A percentile compares a stretch with the other conserved stretches of the same genome.
Conservation (phyloP, 176 grass and related monocot genomes). For the Rhynchospora tenuis region DNA sequence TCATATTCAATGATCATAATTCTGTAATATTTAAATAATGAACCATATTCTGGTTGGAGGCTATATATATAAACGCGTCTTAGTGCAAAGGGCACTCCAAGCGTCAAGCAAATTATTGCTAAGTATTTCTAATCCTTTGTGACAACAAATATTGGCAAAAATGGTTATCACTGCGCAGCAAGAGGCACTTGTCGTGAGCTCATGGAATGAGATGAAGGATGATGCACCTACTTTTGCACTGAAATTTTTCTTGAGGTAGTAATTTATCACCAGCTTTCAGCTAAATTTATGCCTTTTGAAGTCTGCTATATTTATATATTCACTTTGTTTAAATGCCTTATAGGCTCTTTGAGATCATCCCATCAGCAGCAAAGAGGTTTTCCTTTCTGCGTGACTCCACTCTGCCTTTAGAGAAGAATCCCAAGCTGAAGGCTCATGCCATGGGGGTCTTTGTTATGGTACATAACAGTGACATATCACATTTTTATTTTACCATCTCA, state of each 20-base stretch:
- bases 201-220: slow-evolving; percentile 10
- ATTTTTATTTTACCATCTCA: not conserved
- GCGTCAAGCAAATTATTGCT: not conserved
- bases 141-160: not conserved
- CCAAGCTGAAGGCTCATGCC: slow-evolving; percentile 50
- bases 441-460: slow-evolving; percentile 25
- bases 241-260: slow-evolving; percentile 11
- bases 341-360: slow-evolving; percentile 18
- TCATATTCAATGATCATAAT: not conserved
- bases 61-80: not conserved
- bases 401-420: slow-evolving; percentile 56
- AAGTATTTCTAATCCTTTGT: not conserved
- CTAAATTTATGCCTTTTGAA: not conserved
- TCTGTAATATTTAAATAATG: not conserved
- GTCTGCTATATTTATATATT: not conserved
- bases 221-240: not conserved
- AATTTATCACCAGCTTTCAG: no score
- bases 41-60: no score
- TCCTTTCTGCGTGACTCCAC: slow-evolving; percentile 22
- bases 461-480: not conserved
- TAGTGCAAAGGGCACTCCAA: not conserved
- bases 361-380: slow-evolving; percentile 16
- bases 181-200: not conserved
- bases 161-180: not conserved
- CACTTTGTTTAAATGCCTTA: not conserved